phyloP scores from a whole-genome alignment of 768 basidiomycete genomes.

The Amanita rubescens region DNA sequence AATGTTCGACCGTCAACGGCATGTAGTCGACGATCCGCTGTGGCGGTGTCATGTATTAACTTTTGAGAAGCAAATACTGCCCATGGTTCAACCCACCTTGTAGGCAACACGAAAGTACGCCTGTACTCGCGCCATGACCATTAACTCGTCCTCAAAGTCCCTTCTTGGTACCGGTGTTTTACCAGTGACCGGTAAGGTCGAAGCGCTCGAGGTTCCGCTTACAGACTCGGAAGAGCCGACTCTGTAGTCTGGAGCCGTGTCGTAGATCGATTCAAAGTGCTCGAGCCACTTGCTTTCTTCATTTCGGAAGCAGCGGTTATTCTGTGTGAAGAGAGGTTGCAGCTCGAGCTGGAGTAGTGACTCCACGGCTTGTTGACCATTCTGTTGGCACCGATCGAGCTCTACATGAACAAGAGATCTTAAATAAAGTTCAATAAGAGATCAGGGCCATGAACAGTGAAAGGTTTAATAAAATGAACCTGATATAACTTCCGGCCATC shows the following conservation, averaged over 20 bases:
- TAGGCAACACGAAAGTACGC: constrained; percentile 41
- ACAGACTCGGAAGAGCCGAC: background rate
- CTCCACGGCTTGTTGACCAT: background rate
- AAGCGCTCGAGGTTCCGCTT: no score
- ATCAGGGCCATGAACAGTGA: no score
- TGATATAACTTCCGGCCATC: background rate
- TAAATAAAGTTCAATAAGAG: no score
- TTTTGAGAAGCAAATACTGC: background rate
- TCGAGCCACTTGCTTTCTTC: background rate
- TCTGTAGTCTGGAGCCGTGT: background rate
- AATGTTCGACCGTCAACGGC: constrained; percentile 35
- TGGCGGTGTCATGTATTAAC: no score
- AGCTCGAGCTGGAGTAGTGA: background rate
- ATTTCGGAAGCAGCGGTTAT: constrained; percentile 3
- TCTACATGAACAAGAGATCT: background rate
- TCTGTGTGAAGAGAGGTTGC: constrained; percentile 8
- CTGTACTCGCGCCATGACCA: constrained; percentile 36
- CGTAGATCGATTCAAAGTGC: background rate
- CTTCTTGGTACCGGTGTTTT: background rate
- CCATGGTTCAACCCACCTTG: constrained; percentile 24
- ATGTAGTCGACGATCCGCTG: constrained; percentile 43
- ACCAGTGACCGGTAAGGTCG: no score
- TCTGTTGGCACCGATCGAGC: background rate
- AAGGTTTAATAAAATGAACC: background rate
- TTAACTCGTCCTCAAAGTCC: constrained; percentile 25